Percentiles rank a stretch among this genome's conserved stretches.
Conservation (phyloP, 2,329 filamentous ascomycete species). For the Xylariaceae sp. region DNA sequence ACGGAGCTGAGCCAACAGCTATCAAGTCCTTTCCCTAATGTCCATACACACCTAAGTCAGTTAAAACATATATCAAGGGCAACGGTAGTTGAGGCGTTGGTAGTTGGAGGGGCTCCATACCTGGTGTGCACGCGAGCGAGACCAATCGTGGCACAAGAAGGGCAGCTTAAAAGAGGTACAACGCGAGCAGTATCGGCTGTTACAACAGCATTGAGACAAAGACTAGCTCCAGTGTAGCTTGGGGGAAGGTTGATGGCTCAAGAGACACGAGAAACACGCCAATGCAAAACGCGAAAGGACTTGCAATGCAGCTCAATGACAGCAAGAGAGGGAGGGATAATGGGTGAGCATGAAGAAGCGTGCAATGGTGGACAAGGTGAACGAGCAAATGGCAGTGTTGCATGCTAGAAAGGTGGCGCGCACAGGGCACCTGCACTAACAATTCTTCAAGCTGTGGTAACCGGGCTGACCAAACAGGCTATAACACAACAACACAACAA, state of each 20-base stretch:
- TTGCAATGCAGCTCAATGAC: constrained; percentile 20
- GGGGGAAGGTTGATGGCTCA: constrained; percentile 24
- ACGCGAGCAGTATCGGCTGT: constrained; percentile 32
- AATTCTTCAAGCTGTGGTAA: neutral
- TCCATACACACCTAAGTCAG: neutral
- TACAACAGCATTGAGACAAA: constrained; percentile 31
- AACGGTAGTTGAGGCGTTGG: neutral
- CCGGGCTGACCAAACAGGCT: constrained; percentile 22
- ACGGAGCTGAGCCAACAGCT: neutral
- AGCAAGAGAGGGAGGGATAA: constrained; percentile 24
- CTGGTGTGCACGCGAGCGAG: constrained; percentile 35
- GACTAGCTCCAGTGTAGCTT: constrained; percentile 4
- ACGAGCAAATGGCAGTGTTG: constrained; percentile 14
- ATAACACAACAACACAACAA: constrained; percentile 42
- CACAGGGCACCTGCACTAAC: constrained; percentile 13
- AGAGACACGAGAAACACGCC: constrained; percentile 35
- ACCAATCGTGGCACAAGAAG: constrained; percentile 37
- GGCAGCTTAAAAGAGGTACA: constrained; percentile 21
- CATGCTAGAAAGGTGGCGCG: constrained; percentile 8
- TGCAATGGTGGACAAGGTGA: constrained; percentile 1
- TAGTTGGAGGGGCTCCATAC: constrained; percentile 23
- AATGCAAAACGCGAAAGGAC: constrained; percentile 17
- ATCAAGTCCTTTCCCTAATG: neutral
- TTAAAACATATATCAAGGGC: neutral
- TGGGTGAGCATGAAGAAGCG: constrained; percentile 18